Percentiles rank a stretch among this genome's conserved stretches.
phyloP scores from a whole-genome alignment of 2,329 filamentous ascomycete species.

The Xylariales sp. region DNA sequence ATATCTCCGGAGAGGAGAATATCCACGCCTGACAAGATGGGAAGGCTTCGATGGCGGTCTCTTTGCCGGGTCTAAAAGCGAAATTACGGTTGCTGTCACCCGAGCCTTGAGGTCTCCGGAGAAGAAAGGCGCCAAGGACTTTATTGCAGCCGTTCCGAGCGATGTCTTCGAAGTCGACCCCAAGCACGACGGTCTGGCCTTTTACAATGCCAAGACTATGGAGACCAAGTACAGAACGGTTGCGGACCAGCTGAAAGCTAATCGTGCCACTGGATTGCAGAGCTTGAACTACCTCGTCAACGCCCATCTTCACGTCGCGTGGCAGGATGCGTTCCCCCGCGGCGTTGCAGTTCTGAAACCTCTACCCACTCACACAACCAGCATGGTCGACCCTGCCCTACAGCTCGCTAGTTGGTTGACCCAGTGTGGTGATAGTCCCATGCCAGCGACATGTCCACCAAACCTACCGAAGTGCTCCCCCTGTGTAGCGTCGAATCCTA shows the following conservation, averaged over 20 bases:
- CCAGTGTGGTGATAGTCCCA: conserved; percentile 67
- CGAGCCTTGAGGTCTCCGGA: conserved; percentile 52
- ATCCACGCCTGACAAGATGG: conserved; percentile 68
- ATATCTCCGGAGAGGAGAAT: conserved; percentile 72
- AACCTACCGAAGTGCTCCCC: conserved; percentile 70
- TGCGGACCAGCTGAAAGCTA: conserved; percentile 53
- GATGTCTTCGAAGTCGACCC: conserved; percentile 62
- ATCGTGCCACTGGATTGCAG: conserved; percentile 56
- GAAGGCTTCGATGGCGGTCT: conserved; percentile 66
- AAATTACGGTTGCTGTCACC: conserved; percentile 60
- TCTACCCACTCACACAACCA: conserved; percentile 67
- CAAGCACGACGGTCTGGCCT: conserved; percentile 64
- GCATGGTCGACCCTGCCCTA: conserved; percentile 64
- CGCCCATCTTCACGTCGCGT: conserved; percentile 77
- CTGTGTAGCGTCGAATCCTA: conserved; percentile 61
- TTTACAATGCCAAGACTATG: conserved; percentile 65
- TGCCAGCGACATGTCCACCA: conserved; percentile 77
- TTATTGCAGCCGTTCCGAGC: conserved; percentile 57
- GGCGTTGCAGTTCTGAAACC: conserved; percentile 83
- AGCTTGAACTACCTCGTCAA: conserved; percentile 73
- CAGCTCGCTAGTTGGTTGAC: conserved; percentile 71
- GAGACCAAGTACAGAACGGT: conserved; percentile 63
- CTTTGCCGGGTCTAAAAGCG: conserved; percentile 63
- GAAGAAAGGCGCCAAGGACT: conserved; percentile 51
- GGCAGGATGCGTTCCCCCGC: conserved; percentile 71